Base-by-base conservation (phyloP, 345 rosid species). In the Aquilaria yunnanensis region DNA sequence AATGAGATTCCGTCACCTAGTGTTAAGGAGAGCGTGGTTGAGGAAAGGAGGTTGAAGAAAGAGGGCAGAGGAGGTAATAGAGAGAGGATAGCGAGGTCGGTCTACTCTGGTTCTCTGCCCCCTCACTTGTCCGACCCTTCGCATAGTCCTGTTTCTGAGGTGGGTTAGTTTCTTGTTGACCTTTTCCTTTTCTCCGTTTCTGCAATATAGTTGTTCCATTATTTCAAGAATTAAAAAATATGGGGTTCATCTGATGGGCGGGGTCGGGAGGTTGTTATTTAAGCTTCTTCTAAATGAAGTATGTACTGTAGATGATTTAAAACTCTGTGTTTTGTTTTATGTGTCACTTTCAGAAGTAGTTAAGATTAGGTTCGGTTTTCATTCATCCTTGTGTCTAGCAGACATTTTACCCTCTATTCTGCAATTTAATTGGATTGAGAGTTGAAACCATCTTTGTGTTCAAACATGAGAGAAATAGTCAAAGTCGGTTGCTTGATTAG, bases 41-140 rank as follows among this genome's bases (percentile, higher is more conserved):
- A 80, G 68, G 78, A 76, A 62, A 80, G 74, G 66, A 78, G 72
- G 69, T 31, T 60, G 63, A 76, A 68, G 79, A 82, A 77, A 61
- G 89, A 82, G 72, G 73, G 47, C 23, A 76, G 74, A 53, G 77
- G 78, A 75, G 81, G 56, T 62, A 37, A 37, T 37, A 85, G 78
- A 68, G 87, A 82, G 54, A 75, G 79, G 65, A 64, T 68, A 29
- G 74, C 87, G 9, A 83, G 91, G 72, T 85, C 90, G 3, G 74
- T 62, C 51, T 86, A 60, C 72, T 88, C 96, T 41, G 89, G 91
- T 58, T 82, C 91, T 69, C 68, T 90, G 69, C 99, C 99, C 67
- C 91, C 91, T 23, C 97, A 94, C 57, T 77, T 90, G 75, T 90
- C 97, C 14, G 99, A 94, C 88, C 96, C 99, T 0, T 88, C 99